A percentile compares a stretch with the other conserved stretches of the same genome.
Conservation (phyloP, 2,329 filamentous ascomycete genomes). For the Xylariales sp. region DNA sequence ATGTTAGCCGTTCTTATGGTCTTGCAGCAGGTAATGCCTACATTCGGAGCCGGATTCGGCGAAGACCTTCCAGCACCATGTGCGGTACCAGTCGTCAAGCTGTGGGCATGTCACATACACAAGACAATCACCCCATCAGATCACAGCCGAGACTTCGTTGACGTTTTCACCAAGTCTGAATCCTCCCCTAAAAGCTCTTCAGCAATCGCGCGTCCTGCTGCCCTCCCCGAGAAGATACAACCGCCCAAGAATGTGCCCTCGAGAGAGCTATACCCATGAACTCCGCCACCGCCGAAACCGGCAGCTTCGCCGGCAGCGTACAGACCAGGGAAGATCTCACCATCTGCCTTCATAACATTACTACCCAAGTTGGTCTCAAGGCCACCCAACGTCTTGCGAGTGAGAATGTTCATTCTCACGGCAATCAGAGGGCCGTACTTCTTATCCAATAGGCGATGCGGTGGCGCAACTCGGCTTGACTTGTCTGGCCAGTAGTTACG, state of each 20-base stretch:
- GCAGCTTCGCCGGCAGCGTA: slow-evolving; percentile 58
- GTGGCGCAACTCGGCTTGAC: slow-evolving; percentile 45
- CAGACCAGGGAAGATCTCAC: slow-evolving; percentile 46
- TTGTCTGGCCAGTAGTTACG: slow-evolving; percentile 52
- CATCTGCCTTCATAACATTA: slow-evolving; percentile 47
- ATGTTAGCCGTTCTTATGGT: neutral
- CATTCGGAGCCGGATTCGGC: neutral
- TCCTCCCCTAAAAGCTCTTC: slow-evolving; percentile 34
- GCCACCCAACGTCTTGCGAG: slow-evolving; percentile 56
- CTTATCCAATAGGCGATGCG: slow-evolving; percentile 49
- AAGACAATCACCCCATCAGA: too few species aligned
- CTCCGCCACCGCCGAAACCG: slow-evolving; percentile 57
- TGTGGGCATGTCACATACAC: too few species aligned
- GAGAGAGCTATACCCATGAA: slow-evolving; percentile 58
- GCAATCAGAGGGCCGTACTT: slow-evolving; percentile 56
- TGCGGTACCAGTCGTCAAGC: too few species aligned
- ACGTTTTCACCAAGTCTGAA: too few species aligned
- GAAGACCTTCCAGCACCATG: too few species aligned
- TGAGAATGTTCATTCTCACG: slow-evolving; percentile 56
- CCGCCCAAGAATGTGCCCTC: slow-evolving; percentile 60
- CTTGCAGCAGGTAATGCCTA: neutral
- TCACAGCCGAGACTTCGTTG: too few species aligned
- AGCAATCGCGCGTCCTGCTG: slow-evolving; percentile 50
- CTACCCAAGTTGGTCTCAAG: slow-evolving; percentile 55
- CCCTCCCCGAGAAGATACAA: slow-evolving; percentile 58